A percentile compares a stretch with the other conserved stretches of the same genome.
phyloP scores from a whole-genome alignment of 345 rosid species.

The Salix dunnii region DNA sequence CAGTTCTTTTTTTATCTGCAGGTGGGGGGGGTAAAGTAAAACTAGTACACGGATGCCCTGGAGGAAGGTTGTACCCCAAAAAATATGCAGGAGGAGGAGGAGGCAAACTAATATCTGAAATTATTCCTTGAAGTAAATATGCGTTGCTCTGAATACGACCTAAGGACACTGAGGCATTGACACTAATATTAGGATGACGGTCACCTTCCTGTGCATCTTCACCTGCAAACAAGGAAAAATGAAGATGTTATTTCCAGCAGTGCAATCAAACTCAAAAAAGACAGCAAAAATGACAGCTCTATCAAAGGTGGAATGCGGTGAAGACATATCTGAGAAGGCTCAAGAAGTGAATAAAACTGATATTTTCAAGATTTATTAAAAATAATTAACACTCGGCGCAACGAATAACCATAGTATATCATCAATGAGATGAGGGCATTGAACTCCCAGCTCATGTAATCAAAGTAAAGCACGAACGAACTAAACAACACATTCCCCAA shows the following conservation, averaged over 20 bases:
- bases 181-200: slow-evolving; percentile 36
- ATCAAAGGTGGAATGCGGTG: not conserved
- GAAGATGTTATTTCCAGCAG: not conserved
- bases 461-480: not conserved
- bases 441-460: not conserved
- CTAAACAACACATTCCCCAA: not conserved
- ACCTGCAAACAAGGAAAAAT: slow-evolving; percentile 43
- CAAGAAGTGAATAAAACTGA: not conserved
- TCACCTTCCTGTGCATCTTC: slow-evolving; percentile 58
- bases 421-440: not conserved
- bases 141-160: slow-evolving; percentile 25
- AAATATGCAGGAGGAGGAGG: slow-evolving; percentile 67
- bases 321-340: not conserved
- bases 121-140: slow-evolving; percentile 4
- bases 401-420: not conserved
- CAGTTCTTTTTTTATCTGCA: slow-evolving; percentile 86
- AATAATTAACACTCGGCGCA: not conserved
- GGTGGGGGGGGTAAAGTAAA: slow-evolving; percentile 97
- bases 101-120: not conserved
- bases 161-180: slow-evolving; percentile 34
- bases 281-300: not conserved
- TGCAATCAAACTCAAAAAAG: not conserved
- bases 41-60: slow-evolving; percentile 85
- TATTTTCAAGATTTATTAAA: not conserved
- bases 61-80: slow-evolving; percentile 87